Evolutionary conservation across 495 filamentous ascomycete genomes (phyloP), one percentile per base, ranked within the genome.

Genomic region (Aspergillus cristatus): DNA sequence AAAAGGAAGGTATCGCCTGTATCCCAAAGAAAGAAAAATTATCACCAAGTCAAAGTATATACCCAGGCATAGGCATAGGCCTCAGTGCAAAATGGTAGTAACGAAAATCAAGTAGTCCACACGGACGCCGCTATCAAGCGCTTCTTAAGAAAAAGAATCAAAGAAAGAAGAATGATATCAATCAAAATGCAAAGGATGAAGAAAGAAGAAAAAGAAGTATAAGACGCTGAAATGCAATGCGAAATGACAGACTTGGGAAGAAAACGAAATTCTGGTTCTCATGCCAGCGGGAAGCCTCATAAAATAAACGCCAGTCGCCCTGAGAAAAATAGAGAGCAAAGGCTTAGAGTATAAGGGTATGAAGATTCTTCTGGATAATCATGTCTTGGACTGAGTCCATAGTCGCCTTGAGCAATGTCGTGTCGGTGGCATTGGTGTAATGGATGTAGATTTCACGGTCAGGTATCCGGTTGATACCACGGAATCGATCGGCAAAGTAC

Each of bases 331-430:
- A n/a, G n/a, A n/a, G n/a, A n/a, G n/a, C n/a, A n/a, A n/a, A n/a
- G 38, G 37, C 38, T 88, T 77, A 98, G 67, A 97, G 76, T 53
- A 98, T 94, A 49, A 98, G 68, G 55, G 82, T 81, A 65, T 94
- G 86, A 41, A 98, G 72, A 61, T 98, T 98, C 60, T 87, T 83
- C 69, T 98, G 91, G 48, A 98, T 90, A 60, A 98, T 97, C 84
- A 97, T 98, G 56, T 98, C 91, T 55, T 97, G 91, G 24, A 98
- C 91, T 18, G 84, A 93, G 38, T 77, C 74, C 91, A 98, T 98
- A 16, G 91, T 98, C 47, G 90, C 93, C 65, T 95, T 96, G 38
- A 98, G 70, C 37, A 98, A 64, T 55, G 93, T 91, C 24, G 89
- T 96, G 59, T 96, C 89, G 7, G 89, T 96, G 6, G 89, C 89